These are phyloP conservation scores for Glycine latifolia DNA, from an alignment of 306 rosid species.

Conservation along the genomic window DNA sequence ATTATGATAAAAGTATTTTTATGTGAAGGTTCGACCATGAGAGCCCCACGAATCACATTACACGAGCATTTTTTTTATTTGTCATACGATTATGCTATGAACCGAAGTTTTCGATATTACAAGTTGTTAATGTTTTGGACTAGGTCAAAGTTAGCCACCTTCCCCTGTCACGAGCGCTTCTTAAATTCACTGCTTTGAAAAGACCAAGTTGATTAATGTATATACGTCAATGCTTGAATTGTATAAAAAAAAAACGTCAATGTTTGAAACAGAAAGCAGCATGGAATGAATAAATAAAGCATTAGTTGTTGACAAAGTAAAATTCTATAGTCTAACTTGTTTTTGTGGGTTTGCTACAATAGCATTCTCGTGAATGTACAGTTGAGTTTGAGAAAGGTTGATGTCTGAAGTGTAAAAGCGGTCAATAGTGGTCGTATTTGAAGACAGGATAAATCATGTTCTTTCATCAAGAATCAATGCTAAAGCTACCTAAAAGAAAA, in stretches of 20 bases:
- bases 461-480: conserved; percentile 46
- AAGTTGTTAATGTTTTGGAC: conserved; percentile 27
- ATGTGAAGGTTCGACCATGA: no score
- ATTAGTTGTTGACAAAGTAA: conserved; percentile 37
- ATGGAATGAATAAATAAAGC: conserved; percentile 38
- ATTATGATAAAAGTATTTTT: not conserved
- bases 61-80: not conserved
- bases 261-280: conserved; percentile 12
- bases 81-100: conserved; percentile 25
- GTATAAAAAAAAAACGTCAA: no score
- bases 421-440: conserved; percentile 44
- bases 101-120: no score
- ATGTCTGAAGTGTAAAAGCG: conserved; percentile 33
- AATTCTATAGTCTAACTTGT: conserved; percentile 39
- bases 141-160: not conserved
- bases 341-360: conserved; percentile 40
- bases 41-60: not conserved
- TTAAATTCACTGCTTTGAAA: conserved; percentile 18
- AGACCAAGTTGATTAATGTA: conserved; percentile 36
- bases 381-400: conserved; percentile 47
- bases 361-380: conserved; percentile 51
- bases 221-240: not conserved
- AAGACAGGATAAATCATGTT: conserved; percentile 37
- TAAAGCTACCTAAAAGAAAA: conserved; percentile 17
- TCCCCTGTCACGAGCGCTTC: conserved; percentile 24